Percentiles rank a stretch among this genome's conserved stretches.
Evolutionary conservation across 495 filamentous ascomycete species (phyloP).

Genomic region (Podospora pseudopauciseta): DNA sequence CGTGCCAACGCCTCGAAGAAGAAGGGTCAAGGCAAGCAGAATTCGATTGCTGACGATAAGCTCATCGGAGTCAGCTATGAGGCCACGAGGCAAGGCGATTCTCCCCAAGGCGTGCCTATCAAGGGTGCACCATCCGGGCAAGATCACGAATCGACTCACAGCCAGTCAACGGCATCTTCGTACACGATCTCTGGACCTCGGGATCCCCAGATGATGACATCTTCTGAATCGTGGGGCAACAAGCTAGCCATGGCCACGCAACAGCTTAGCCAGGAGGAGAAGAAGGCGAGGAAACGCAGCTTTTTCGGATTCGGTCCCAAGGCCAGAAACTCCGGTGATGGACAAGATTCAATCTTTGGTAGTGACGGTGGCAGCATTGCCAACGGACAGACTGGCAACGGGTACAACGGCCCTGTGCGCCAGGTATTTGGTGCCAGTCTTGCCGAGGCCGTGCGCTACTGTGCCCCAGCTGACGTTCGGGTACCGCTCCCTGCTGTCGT

Average conservation of each 20-base stretch:
- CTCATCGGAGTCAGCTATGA: conserved; percentile 84
- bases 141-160: conserved; percentile 31
- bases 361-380: conserved; percentile 27
- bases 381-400: conserved; percentile 29
- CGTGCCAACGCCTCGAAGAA: conserved; percentile 48
- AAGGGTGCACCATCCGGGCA: conserved; percentile 15
- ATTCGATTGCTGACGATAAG: conserved; percentile 41
- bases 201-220: conserved; percentile 80
- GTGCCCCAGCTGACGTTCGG: conserved; percentile 64
- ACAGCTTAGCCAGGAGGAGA: conserved; percentile 60
- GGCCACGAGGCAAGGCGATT: conserved; percentile 64
- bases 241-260: conserved; percentile 51
- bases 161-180: conserved; percentile 34
- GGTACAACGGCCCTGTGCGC: conserved; percentile 57
- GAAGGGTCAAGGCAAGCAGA: conserved; percentile 46
- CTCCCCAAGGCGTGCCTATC: conserved; percentile 40
- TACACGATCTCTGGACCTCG: conserved; percentile 83
- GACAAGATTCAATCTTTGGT: conserved; percentile 46
- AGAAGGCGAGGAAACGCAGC: conserved; percentile 80
- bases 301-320: conserved; percentile 84
- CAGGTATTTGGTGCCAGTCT: conserved; percentile 85
- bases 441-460: conserved; percentile 79
- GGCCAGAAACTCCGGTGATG: conserved; percentile 46
- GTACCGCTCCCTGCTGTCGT: conserved; percentile 89
- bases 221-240: conserved; percentile 83